Evolutionary conservation across 371 early-diverging fungal genomes (phyloP), one percentile per base, ranked within the genome.

Genomic region (Rhizomucor miehei): DNA sequence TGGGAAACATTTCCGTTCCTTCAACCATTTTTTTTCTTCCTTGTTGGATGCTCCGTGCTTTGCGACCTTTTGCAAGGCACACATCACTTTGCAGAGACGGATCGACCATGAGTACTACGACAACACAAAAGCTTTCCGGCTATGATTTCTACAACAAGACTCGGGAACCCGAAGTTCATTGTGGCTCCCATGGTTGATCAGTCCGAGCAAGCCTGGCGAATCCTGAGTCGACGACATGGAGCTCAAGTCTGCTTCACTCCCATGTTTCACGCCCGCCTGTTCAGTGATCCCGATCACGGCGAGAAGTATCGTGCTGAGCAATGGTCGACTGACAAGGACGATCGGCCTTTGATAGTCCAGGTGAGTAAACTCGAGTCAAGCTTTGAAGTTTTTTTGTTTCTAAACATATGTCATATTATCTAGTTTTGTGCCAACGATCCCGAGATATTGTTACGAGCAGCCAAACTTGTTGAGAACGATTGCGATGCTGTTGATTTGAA

Each of bases 341-440:
- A 99, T 63, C 62, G 92, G 17, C 97, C 98, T 0, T 69, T 98
- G 51, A 83, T 99, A 44, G 94, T 90, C 12, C 99, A 99, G 74
- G 89, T 90, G 75, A 51, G 36, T 14, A 13, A 19, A 20, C 39
- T n/a, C 4, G 2, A 6, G 16, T 13, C 50, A 6, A 16, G n/a
- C n/a, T n/a, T n/a, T n/a, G n/a, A n/a, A n/a, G 46, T 44, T 19
- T 14, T 37, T 45, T 53, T 1, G 45, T 17, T 0, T 38, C 10
- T n/a, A 6, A 40, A 41, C 12, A 35, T 17, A n/a, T 23, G 20
- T 60, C 5, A 19, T 56, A 43, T 23, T 20, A 10, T 19, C 52
- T 14, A 92, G 90, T 98, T 99, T 60, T 99, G 99, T 69, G 99
- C 97, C 36, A 99, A 99, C 69, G 93, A 98, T 55, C 94, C 98